These are phyloP conservation scores for Medicago arabica DNA, from an alignment of 306 rosid genomes.

Conservation along the genomic window DNA sequence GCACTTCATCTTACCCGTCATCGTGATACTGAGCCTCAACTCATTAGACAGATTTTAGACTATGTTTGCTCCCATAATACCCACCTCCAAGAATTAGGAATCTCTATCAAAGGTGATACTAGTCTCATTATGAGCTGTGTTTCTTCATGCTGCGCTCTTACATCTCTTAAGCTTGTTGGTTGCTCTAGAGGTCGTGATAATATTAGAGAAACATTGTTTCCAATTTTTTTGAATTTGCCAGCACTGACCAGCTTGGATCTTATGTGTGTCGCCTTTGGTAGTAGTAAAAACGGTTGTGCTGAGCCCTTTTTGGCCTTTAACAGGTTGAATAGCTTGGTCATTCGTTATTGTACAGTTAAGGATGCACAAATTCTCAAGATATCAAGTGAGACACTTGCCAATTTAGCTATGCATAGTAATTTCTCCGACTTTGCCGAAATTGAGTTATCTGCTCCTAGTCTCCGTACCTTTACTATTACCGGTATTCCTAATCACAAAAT, in stretches of 20 bases:
- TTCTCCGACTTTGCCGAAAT: not conserved
- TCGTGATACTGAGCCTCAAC: too few species aligned
- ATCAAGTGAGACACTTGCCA: not conserved
- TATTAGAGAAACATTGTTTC: not conserved
- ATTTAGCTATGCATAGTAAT: not conserved
- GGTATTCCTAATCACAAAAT: not conserved
- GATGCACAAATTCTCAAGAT: not conserved
- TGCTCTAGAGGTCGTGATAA: not conserved
- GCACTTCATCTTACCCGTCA: too few species aligned
- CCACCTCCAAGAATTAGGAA: too few species aligned
- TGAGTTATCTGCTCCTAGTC: not conserved
- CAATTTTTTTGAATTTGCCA: not conserved
- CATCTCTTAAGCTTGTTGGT: not conserved
- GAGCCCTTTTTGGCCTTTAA: constrained; percentile 4
- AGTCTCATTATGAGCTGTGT: not conserved
- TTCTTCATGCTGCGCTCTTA: not conserved
- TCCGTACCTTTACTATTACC: not conserved
- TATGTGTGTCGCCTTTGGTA: not conserved
- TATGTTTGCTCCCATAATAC: too few species aligned
- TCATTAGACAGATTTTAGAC: too few species aligned
- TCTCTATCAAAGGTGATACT: too few species aligned
- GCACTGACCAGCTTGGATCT: not conserved
- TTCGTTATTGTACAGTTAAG: not conserved
- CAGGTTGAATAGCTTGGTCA: not conserved
- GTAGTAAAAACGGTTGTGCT: not conserved